Evolutionary conservation across 495 filamentous ascomycete species (phyloP), one percentile per base, ranked within the genome.

Genomic region (Lindgomyces ingoldianus): DNA sequence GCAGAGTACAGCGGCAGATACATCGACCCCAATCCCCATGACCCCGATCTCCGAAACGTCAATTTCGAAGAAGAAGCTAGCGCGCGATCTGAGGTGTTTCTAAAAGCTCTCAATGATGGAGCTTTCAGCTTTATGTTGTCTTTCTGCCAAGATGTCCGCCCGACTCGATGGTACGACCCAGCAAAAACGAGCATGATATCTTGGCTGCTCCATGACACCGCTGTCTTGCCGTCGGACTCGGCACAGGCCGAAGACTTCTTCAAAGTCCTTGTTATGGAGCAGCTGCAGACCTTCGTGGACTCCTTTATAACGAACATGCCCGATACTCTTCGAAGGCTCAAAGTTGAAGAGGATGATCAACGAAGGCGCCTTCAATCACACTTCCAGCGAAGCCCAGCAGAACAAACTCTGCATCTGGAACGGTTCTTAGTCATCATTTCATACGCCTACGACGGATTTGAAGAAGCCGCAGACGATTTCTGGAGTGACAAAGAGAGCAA

Each of bases 301-400:
- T 84, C 88, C 8, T 92, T 94, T 69, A 90, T 99, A 65, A 88
- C 90, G 1, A 96, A 98, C 73, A 89, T 97, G 83, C 94, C 95
- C 2, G 91, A 96, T 73, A 85, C 92, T 0, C 81, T 99, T 29
- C 87, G 95, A 49, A 87, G 85, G 73, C 79, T 99, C 33, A 91
- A 93, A 74, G 81, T 85, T 2, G 91, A 95, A 58, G 94, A 98
- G 71, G 93, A 98, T 71, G 89, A 91, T 59, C 91, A 93, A 72
- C 81, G 91, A 56, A 79, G 84, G 68, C 78, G 91, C 45, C 85
- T 87, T 60, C 86, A 89, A 65, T 82, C 83, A 26, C 74, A 80
- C 62, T 64, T 68, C 59, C 61, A 73, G 60, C 52, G 55, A 21
- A 55, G 63, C 82, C 48, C 69, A 10, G 50, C 85, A 45, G 86